These are phyloP conservation scores for Geotrichum armillariae DNA, from an alignment of 1,139 yeast genomes.

Conservation along the genomic window DNA sequence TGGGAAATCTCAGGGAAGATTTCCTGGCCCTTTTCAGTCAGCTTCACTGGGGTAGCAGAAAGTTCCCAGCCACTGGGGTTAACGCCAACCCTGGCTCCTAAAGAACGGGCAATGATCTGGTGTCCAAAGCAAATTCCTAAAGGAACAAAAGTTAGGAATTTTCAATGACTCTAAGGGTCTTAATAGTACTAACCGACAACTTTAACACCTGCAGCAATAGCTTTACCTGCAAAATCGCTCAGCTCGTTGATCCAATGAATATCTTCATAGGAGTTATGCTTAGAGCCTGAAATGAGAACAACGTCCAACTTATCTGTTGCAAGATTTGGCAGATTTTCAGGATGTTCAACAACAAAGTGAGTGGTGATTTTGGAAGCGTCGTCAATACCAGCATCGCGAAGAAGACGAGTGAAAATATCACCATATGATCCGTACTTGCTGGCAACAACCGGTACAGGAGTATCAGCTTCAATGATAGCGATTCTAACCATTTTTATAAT, in stretches of 20 bases:
- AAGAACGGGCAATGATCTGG: slow-evolving; percentile 66
- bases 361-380: slow-evolving; percentile 34
- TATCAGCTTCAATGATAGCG: slow-evolving; percentile 37
- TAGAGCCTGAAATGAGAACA: slow-evolving; percentile 65
- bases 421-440: slow-evolving; percentile 40
- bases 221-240: slow-evolving; percentile 41
- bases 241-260: slow-evolving; percentile 55
- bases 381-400: slow-evolving; percentile 34
- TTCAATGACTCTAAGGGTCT: neutral
- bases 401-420: slow-evolving; percentile 35
- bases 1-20: slow-evolving; percentile 39
- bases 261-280: slow-evolving; percentile 56
- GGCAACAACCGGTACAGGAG: slow-evolving; percentile 31
- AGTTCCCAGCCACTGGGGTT: slow-evolving; percentile 73
- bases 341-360: slow-evolving; percentile 48
- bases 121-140: slow-evolving; percentile 79
- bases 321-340: slow-evolving; percentile 45
- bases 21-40: slow-evolving; percentile 43
- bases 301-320: slow-evolving; percentile 43
- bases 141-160: neutral
- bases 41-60: slow-evolving; percentile 54
- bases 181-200: slow-evolving; percentile 30
- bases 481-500: slow-evolving; percentile 24
- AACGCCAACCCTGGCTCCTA: slow-evolving; percentile 60
- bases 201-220: slow-evolving; percentile 34